A percentile compares a stretch with the other conserved stretches of the same genome.
Conservation (phyloP, 2,329 filamentous ascomycete species). For the Emmonsiellopsis sp. region DNA sequence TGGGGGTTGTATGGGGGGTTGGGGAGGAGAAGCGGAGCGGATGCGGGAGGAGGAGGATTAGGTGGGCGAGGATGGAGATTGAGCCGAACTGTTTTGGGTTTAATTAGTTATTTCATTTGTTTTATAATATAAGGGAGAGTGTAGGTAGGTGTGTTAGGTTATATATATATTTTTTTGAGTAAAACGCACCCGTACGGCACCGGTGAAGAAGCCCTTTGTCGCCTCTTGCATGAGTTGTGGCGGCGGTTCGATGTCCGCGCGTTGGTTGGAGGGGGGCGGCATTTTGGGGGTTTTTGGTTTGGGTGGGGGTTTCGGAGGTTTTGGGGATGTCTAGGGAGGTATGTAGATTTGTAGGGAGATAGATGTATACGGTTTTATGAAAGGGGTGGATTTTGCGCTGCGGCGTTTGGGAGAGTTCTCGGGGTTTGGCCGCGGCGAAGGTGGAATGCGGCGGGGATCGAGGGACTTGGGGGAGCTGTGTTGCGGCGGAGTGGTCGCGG, state of each 20-base stretch:
- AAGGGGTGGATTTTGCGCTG: background rate
- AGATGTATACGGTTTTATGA: background rate
- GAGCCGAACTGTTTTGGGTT: slow-evolving; percentile 30
- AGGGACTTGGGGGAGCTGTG: background rate
- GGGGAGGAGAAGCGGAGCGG: slow-evolving; percentile 31
- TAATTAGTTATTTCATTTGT: no score
- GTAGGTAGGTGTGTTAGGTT: background rate
- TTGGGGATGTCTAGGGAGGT: background rate
- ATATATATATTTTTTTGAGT: background rate
- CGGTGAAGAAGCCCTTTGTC: slow-evolving; percentile 34
- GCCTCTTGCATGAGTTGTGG: slow-evolving; percentile 34
- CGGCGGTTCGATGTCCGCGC: slow-evolving; percentile 32
- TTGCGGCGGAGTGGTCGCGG: background rate
- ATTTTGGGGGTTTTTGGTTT: slow-evolving; percentile 18
- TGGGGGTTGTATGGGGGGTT: slow-evolving; percentile 14
- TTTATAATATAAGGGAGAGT: background rate
- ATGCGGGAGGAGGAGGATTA: slow-evolving; percentile 35
- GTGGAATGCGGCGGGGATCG: background rate
- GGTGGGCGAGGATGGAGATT: slow-evolving; percentile 37
- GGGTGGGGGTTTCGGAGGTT: slow-evolving; percentile 2
- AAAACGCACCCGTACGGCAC: slow-evolving; percentile 32
- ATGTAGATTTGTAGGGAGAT: background rate
- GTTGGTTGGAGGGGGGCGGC: slow-evolving; percentile 33
- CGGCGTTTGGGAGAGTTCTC: background rate
- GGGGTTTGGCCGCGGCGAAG: background rate